Evolutionary conservation across 129 eudicot species (phyloP).

Genomic region (Escallonia rubra): DNA sequence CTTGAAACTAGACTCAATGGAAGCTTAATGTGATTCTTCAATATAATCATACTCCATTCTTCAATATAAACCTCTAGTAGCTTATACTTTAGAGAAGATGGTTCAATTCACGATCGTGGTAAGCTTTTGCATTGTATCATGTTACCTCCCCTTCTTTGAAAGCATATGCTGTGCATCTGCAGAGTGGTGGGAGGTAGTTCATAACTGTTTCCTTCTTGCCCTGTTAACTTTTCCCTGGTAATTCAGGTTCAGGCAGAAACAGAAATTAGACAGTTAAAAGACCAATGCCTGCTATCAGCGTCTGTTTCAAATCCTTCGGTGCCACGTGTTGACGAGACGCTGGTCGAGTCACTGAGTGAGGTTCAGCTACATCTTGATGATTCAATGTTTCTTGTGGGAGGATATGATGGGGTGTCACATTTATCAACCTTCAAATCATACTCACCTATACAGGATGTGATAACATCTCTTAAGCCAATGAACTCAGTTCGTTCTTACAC

Average conservation of each 20-base stretch:
- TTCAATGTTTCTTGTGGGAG: conserved; percentile 58
- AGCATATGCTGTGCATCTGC: background rate
- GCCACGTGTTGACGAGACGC: conserved; percentile 8
- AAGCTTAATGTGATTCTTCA: no score
- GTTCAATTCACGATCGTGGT: no score
- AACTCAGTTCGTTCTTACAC: conserved; percentile 47
- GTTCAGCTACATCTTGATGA: conserved; percentile 27
- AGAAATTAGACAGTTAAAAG: conserved; percentile 45
- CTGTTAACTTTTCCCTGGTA: background rate
- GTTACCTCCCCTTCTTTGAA: background rate
- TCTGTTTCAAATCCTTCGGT: conserved; percentile 18
- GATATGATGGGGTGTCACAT: conserved; percentile 70
- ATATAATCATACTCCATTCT: no score
- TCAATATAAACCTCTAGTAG: no score
- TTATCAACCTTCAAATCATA: conserved; percentile 54
- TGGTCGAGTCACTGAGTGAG: conserved; percentile 9
- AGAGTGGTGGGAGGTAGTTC: background rate
- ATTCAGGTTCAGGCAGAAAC: conserved; percentile 49
- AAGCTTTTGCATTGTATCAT: no score
- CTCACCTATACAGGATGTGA: conserved; percentile 42
- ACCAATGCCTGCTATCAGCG: conserved; percentile 25
- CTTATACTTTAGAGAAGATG: no score
- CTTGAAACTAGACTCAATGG: no score
- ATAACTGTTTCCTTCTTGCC: background rate
- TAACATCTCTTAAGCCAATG: conserved; percentile 55